Evolutionary conservation across 768 basidiomycete species (phyloP), one percentile per base, ranked within the genome.

Genomic region (Agrocybe chaxingu): DNA sequence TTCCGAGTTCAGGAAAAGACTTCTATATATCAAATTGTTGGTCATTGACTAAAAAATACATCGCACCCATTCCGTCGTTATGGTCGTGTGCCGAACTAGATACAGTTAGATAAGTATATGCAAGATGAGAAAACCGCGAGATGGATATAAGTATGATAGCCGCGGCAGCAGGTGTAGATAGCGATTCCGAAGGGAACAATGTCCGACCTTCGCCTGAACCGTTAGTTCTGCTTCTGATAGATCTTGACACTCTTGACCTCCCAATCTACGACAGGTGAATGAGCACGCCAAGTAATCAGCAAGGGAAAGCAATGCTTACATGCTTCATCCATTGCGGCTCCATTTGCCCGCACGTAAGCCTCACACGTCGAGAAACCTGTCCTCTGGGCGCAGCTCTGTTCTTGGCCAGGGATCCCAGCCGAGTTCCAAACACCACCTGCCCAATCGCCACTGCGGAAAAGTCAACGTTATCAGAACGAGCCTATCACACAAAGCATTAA

Each of bases 301-400:
- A 46, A 40, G 19, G 33, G 47, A 43, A 39, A 43, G 2, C 3
- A 2, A 42, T 9, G 81, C 91, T 70, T 61, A 92, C 90, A 94
- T 58, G 92, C 92, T 59, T 92, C 75, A 3, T 62, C 61, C 62
- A 93, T 84, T 2, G 88, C 75, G 31, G 74, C 73, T 13, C 95
- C 94, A 47, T 77, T 83, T 37, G 80, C 80, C 53, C 75, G 74
- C 24, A 97, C 85, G 64, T 84, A 98, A 10, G 82, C 81, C 45
- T 84, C 77, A 57, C 94, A 98, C 4, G 86, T 89, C 19, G 86
- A 71, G 66, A 82, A 84, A 36, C 92, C 92, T 10, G 94, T 98
- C 57, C 79, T 76, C 57, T 82, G 72, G 11, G 90, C 89, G 60
- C 94, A 98, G 65, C 88, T 92, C 65, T 87, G 80, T 12, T 81